Base-by-base conservation (phyloP, 2,329 filamentous ascomycete genomes). In the Bipolaris victoriae region DNA sequence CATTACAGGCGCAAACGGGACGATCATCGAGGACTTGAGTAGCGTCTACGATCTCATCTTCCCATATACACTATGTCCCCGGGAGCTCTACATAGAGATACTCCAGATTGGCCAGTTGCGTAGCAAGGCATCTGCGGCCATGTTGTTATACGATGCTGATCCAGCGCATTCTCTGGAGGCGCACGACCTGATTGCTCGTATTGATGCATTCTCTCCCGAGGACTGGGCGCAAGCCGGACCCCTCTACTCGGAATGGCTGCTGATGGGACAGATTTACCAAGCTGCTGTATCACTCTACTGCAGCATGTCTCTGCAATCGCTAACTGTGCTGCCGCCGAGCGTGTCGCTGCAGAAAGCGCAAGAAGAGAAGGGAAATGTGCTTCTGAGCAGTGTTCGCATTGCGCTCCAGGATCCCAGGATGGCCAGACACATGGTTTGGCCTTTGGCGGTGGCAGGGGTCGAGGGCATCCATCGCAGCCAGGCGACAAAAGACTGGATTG, bases 191-290 rank as follows among this genome's bases (percentile, higher is more conserved):
- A 62, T 70, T 11, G 49, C 49, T 7, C 58, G 61, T 20, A 63
- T 71, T n/a, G 58, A 68, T 7, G 48, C 60, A 1, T 74, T 74
- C 15, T 55, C 44, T 2, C 60, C 62, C 3, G 60, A 64, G 26
- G 64, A 71, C 45, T 73, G 70, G 70, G 71, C 70, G 7, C 68
- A 70, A 44, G 64, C 68, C 1, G 67, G 68, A 3, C 49, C 48
- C 1, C 47, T 60, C 16, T 57, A 60, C 47, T 44, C 58, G 2
- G 66, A 71, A 5, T 74, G 69, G 68, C 29, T 67, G 20, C 50
- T 63, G 13, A 54, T 74, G 7, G 70, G 68, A 7, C 60, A 57
- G 0, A 60, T 71, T 2, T 71, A 66, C 39, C 66, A 72, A 45
- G 60, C 66, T 3, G 60, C 70, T 0, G 36, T 69, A 10, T 65